Conservation (phyloP, 2,329 filamentous ascomycete species). For the Phyllosticta paracitricarpa region DNA sequence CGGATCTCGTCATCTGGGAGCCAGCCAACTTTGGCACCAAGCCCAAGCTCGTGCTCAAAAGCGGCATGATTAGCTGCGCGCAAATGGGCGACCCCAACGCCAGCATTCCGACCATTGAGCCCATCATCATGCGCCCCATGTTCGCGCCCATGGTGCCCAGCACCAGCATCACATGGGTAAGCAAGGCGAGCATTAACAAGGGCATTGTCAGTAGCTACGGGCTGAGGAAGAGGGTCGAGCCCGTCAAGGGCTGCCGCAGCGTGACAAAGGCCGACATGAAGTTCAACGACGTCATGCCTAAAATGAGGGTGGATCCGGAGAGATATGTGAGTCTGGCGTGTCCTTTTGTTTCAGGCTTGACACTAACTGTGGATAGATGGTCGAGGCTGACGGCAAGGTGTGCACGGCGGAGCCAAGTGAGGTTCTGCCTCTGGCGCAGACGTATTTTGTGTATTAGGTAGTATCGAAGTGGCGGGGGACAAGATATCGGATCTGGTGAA, state of each 20-base stretch:
- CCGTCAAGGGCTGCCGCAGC: slow-evolving; percentile 64
- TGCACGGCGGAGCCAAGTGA: slow-evolving; percentile 65
- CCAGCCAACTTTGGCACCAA: slow-evolving; percentile 81
- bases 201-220: slow-evolving; percentile 63
- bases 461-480: too few relatives aligned
- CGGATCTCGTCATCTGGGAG: slow-evolving; percentile 82
- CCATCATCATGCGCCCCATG: slow-evolving; percentile 75
- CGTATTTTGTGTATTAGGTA: slow-evolving; percentile 60
- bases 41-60: slow-evolving; percentile 72
- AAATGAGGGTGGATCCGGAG: slow-evolving; percentile 88
- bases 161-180: slow-evolving; percentile 76
- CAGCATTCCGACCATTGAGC: slow-evolving; percentile 74
- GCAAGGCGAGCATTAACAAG: slow-evolving; percentile 55
- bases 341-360: background rate
- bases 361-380: slow-evolving; percentile 32
- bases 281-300: slow-evolving; percentile 72
- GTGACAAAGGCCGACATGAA: slow-evolving; percentile 84
- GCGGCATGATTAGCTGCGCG: slow-evolving; percentile 70
- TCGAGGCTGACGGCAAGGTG: slow-evolving; percentile 71
- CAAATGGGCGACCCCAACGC: slow-evolving; percentile 59
- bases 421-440: slow-evolving; percentile 65
- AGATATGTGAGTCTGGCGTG: slow-evolving; percentile 51
- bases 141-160: slow-evolving; percentile 65
- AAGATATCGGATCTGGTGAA: background rate
- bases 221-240: slow-evolving; percentile 68